Evolutionary conservation across 768 basidiomycete species (phyloP), one percentile per base, ranked within the genome.

Genomic region (Pleurotus tuoliensis): DNA sequence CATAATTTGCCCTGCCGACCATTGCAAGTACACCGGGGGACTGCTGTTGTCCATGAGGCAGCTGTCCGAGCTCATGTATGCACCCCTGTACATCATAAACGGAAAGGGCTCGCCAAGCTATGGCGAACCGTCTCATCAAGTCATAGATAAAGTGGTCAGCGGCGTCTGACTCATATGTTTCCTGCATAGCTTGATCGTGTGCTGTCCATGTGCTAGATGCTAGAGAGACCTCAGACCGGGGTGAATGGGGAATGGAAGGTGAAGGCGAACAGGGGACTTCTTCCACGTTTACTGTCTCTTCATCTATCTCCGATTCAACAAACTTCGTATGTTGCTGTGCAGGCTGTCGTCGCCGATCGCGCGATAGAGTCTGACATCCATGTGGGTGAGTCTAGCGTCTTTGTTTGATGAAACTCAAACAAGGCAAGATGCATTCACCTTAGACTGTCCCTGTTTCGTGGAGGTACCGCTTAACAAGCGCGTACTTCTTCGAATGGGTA

Each of bases 1-100:
- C 97, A 70, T 93, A 97, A 67, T 92, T 87, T 50, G 91, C 91
- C 69, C 86, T 84, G 11, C 90, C 97, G 12, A 90, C 80, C 79
- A 95, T 83, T 15, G 87, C 83, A 64, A 94, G 76, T 44, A 91
- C 88, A 77, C 83, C 88, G 52, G 88, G 79, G 39, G 88, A 88
- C 56, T 82, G 76, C 67, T 90, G 86, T 57, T 96, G 87, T 51
- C 77, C 78, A 56, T 76, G 71, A 25, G 94, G 91, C 60, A 99
- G 73, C 63, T 78, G 76, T 66, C 90, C 88, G 46, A 98, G 74
- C 67, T 89, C 87, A 43, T 82, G 80, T 40, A 97, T 68, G 67
- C 90, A 92, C 64, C 77, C 76, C 62, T 80, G 78, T 63, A 87
- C 89, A 64, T 92, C 85, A 71, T 91, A 97, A 63, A 82, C 70